Evolutionary conservation across 352 stramenopile genomes (phyloP), one percentile per base, ranked within the genome.

Genomic region (Globisporangium uncinulatum): DNA sequence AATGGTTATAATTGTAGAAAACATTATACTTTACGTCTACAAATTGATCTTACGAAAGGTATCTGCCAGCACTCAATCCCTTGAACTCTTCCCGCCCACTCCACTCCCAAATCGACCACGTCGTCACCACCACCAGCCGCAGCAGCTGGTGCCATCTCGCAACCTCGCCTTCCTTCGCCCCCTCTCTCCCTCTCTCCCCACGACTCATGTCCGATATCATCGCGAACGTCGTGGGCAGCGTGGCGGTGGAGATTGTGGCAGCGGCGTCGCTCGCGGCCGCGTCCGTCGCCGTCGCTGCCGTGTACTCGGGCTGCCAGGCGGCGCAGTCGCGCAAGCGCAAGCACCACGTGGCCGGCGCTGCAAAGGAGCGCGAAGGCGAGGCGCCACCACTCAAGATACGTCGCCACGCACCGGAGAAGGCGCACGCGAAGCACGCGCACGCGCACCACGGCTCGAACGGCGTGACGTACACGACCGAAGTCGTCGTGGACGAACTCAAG

Each of bases 401-500:
- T 4, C 70, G 70, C 29, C 44, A 55, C 14, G 60, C 66, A 50
- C 63, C 62, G 20, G 61, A 67, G 24, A 48, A 20, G 1, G 45
- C 9, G n/a, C 51, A 57, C 14, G 24, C 46, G 13, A 20, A 56
- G 24, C 20, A 76, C 43, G 69, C 9, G n/a, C 51, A 57, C 14
- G 24, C 46, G 13, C 29, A 56, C 32, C 20, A 76, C 43, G 69
- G 73, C 50, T 65, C 61, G 54, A 70, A 76, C 43, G 66, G 66
- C 32, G 69, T 70, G 36, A 48, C 61, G 1, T 57, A 73, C 9
- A 62, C 56, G 39, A 71, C 69, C 31, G 71, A 81, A 51, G 65
- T 73, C 1, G 66, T 76, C 11, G 61, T 86, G 7, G 65, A 69
- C 24, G 67, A 80, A 49, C 76, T 90, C 48, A 75, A 87, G 63